Evolutionary conservation across 2,329 filamentous ascomycete genomes (phyloP).

Genomic region (Neonectria punicea): DNA sequence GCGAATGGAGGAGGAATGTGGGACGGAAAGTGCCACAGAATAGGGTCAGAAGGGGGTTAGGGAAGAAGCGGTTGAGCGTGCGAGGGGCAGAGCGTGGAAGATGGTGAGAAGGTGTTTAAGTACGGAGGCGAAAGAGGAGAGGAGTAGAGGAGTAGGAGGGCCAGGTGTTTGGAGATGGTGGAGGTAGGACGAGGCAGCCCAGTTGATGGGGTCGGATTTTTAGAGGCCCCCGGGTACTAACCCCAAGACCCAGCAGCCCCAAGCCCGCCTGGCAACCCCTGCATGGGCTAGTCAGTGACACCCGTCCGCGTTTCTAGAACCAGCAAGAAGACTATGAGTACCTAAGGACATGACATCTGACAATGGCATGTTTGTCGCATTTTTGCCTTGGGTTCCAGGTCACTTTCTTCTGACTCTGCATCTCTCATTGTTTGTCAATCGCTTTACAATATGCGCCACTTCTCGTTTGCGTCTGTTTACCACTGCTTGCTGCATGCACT

Average conservation of each 20-base stretch:
- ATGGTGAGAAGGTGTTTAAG: conserved; percentile 1
- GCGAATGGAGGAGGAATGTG: conserved; percentile 17
- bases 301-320: conserved; percentile 43
- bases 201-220: conserved; percentile 12
- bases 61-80: conserved; percentile 1
- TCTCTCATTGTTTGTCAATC: neutral
- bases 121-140: conserved; percentile 9
- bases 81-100: conserved; percentile 12
- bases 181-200: conserved; percentile 8
- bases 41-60: conserved; percentile 9
- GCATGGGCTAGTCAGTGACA: conserved; percentile 33
- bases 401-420: neutral
- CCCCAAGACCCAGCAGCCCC: conserved; percentile 4
- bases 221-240: conserved; percentile 21
- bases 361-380: conserved; percentile 7
- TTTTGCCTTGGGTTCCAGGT: neutral
- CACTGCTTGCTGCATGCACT: conserved; percentile 9
- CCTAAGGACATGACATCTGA: conserved; percentile 9
- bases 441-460: neutral
- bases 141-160: conserved; percentile 18
- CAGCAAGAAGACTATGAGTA: conserved; percentile 38
- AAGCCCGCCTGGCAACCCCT: conserved; percentile 35
- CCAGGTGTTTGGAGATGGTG: conserved; percentile 12
- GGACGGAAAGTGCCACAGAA: conserved; percentile 24
- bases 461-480: neutral